Evolutionary conservation across 345 rosid species (phyloP).

Genomic region (Tarenaya hassleriana): DNA sequence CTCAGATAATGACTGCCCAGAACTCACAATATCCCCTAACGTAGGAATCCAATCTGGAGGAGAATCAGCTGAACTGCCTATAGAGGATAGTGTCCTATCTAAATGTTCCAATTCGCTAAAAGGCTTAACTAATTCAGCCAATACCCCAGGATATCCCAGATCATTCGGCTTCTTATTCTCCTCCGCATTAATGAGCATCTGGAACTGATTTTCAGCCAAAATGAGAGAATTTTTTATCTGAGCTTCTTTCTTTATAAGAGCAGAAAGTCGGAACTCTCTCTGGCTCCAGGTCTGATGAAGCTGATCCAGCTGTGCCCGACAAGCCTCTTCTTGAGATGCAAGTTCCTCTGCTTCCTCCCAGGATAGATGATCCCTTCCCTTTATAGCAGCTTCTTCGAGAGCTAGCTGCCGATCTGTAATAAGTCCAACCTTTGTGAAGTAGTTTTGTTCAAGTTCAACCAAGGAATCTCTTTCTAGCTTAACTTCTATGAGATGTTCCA

Average conservation of each 20-base stretch:
- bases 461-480: slow-evolving; percentile 70
- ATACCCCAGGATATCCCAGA: slow-evolving; percentile 50
- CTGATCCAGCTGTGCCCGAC: slow-evolving; percentile 72
- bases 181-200: slow-evolving; percentile 44
- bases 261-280: slow-evolving; percentile 54
- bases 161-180: slow-evolving; percentile 40
- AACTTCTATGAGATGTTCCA: slow-evolving; percentile 69
- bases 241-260: slow-evolving; percentile 54
- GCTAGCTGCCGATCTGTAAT: slow-evolving; percentile 80
- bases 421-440: slow-evolving; percentile 72
- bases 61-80: slow-evolving; percentile 35
- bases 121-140: slow-evolving; percentile 49
- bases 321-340: slow-evolving; percentile 93
- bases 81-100: slow-evolving; percentile 45
- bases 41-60: slow-evolving; percentile 36
- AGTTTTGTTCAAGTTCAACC: slow-evolving; percentile 73
- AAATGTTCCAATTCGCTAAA: slow-evolving; percentile 60
- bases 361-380: slow-evolving; percentile 83
- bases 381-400: slow-evolving; percentile 76
- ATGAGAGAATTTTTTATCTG: slow-evolving; percentile 49
- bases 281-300: slow-evolving; percentile 84
- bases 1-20: slow-evolving; percentile 55
- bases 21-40: slow-evolving; percentile 41
- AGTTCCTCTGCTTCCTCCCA: slow-evolving; percentile 99
- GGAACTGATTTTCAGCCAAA: slow-evolving; percentile 56